Conservation (phyloP, 129 eudicot species). For the Gnaphalium uliginosum region DNA sequence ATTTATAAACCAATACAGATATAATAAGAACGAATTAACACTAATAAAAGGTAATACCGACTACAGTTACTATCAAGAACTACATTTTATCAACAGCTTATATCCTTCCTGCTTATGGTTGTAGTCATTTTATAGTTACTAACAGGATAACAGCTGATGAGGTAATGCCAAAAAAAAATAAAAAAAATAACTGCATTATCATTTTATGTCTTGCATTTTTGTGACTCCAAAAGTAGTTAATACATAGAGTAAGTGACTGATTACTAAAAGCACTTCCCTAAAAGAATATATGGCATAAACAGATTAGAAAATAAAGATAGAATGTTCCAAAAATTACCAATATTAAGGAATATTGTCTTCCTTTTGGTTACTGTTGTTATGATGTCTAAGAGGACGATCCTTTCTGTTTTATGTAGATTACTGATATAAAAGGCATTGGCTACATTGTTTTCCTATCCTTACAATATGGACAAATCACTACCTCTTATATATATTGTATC, state of each 20-base stretch:
- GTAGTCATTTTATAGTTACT: not conserved
- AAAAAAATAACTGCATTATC: too few relatives aligned
- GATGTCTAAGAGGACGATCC: not conserved
- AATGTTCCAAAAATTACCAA: not conserved
- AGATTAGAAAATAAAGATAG: not conserved
- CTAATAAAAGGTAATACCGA: not conserved
- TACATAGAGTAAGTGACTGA: not conserved
- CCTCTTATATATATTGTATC: not conserved
- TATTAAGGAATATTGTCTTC: not conserved
- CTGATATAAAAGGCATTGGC: not conserved
- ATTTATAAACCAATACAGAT: not conserved
- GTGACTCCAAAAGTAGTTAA: not conserved
- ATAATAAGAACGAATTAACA: not conserved
- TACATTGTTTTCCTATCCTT: conserved; percentile 10
- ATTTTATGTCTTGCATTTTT: not conserved
- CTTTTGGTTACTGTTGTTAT: not conserved
- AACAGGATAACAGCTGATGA: not conserved
- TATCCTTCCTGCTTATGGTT: not conserved
- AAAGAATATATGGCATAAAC: not conserved
- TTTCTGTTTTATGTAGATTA: conserved; percentile 16
- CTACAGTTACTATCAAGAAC: not conserved
- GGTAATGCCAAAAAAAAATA: not conserved
- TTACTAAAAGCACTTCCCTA: conserved; percentile 5
- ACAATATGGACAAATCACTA: not conserved
- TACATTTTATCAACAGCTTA: not conserved